Conservation (phyloP, 1,139 yeast genomes). For the Sugiyamaella castrensis region DNA sequence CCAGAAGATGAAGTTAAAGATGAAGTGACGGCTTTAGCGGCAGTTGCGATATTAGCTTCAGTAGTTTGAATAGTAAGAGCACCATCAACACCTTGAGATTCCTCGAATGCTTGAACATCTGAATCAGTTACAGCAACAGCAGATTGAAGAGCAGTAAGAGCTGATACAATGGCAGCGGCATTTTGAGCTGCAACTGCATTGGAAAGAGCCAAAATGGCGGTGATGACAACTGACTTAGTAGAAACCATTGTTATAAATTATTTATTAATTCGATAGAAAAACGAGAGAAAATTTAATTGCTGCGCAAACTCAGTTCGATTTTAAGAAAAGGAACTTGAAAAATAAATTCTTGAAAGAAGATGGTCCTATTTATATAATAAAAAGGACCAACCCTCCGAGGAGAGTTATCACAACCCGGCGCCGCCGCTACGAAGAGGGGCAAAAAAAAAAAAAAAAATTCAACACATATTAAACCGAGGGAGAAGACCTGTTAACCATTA, state of each 20-base stretch:
- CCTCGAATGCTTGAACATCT: conserved; percentile 16
- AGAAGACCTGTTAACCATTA: too few species aligned
- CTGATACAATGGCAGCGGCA: conserved; percentile 18
- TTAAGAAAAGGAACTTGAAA: neutral
- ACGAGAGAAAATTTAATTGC: conserved; percentile 7
- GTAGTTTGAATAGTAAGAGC: conserved; percentile 21
- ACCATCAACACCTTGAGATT: conserved; percentile 21
- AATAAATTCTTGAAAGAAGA: neutral
- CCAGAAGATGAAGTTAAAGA: conserved; percentile 8
- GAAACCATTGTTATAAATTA: conserved; percentile 17
- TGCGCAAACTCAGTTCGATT: neutral
- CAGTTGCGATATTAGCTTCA: conserved; percentile 9
- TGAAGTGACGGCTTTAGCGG: conserved; percentile 12
- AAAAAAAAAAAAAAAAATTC: too few species aligned
- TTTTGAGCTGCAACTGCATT: conserved; percentile 15
- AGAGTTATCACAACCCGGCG: too few species aligned
- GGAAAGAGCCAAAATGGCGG: conserved; percentile 12
- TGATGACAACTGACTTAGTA: conserved; percentile 4
- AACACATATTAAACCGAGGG: too few species aligned
- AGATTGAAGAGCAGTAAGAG: conserved; percentile 14
- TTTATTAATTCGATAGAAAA: neutral
- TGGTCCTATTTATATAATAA: neutral
- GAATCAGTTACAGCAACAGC: conserved; percentile 19
- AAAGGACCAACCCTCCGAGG: too few species aligned
- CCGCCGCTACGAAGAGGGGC: too few species aligned